A percentile compares a stretch with the other conserved stretches of the same genome.
Evolutionary conservation across 768 basidiomycete genomes (phyloP).

Genomic region (Rhizopogon rudus): DNA sequence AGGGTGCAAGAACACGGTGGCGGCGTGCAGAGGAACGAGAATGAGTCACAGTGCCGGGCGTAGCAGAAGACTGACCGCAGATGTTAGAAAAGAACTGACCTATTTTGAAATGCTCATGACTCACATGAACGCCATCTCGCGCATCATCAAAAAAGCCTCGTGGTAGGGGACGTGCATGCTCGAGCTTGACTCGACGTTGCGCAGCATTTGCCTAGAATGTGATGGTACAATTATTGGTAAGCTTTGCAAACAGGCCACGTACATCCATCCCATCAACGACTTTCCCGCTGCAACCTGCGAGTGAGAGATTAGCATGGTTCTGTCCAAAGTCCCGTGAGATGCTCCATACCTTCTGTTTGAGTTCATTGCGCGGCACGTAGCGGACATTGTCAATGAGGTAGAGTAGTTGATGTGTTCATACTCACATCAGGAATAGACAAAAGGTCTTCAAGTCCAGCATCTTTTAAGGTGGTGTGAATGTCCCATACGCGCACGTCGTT

Average conservation of each 20-base stretch:
- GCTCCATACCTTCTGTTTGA: neutral
- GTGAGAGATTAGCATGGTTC: too few relatives aligned
- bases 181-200: neutral
- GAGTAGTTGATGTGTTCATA: neutral
- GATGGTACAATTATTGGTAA: neutral
- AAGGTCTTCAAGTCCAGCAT: neutral
- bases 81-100: neutral
- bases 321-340: too few relatives aligned
- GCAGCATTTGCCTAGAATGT: neutral
- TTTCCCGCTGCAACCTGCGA: too few relatives aligned
- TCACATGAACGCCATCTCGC: neutral
- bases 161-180: neutral
- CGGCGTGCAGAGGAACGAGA: neutral
- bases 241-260: too few relatives aligned
- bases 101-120: neutral
- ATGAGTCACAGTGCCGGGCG: too few relatives aligned
- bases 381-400: neutral
- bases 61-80: neutral
- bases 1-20: too few relatives aligned
- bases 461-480: neutral
- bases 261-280: too few relatives aligned
- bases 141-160: neutral
- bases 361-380: neutral
- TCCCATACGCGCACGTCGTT: neutral
- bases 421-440: neutral